phyloP scores from a whole-genome alignment of 441 rosid species.

The Metrosideros polymorpha region DNA sequence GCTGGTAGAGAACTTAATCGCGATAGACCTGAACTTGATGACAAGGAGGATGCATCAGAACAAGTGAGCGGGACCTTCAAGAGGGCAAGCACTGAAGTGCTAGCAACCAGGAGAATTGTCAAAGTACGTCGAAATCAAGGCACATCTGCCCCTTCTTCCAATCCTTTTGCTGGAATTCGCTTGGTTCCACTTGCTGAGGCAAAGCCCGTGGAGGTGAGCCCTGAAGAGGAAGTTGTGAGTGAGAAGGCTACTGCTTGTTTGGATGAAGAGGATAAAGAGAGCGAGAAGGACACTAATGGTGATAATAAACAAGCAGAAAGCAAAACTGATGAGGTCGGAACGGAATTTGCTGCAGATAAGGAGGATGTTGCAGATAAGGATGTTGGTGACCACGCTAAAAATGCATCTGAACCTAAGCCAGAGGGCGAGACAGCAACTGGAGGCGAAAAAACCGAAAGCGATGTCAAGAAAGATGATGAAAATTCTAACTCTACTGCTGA shows the following conservation, averaged over 20 bases:
- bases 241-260: slow-evolving; percentile 4
- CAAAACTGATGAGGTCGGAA: neutral
- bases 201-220: neutral
- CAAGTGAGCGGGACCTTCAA: slow-evolving; percentile 66
- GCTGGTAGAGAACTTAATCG: slow-evolving; percentile 75
- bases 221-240: slow-evolving; percentile 17
- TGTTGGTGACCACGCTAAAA: neutral
- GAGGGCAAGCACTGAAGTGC: slow-evolving; percentile 74
- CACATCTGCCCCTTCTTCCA: slow-evolving; percentile 36
- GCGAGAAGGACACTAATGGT: neutral
- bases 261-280: neutral
- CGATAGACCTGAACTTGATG: slow-evolving; percentile 84
- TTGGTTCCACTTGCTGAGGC: slow-evolving; percentile 36
- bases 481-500: slow-evolving; percentile 33
- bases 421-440: slow-evolving; percentile 9
- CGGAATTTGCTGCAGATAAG: neutral
- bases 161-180: slow-evolving; percentile 78
- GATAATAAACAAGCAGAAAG: neutral
- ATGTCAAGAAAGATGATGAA: slow-evolving; percentile 29
- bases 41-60: slow-evolving; percentile 57
- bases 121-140: slow-evolving; percentile 55
- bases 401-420: neutral
- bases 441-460: slow-evolving; percentile 18
- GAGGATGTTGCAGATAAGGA: neutral
- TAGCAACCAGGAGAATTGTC: slow-evolving; percentile 67